Evolutionary conservation across 257 asterid genomes (phyloP).

Genomic region (Parsonsia alboflavescens): DNA sequence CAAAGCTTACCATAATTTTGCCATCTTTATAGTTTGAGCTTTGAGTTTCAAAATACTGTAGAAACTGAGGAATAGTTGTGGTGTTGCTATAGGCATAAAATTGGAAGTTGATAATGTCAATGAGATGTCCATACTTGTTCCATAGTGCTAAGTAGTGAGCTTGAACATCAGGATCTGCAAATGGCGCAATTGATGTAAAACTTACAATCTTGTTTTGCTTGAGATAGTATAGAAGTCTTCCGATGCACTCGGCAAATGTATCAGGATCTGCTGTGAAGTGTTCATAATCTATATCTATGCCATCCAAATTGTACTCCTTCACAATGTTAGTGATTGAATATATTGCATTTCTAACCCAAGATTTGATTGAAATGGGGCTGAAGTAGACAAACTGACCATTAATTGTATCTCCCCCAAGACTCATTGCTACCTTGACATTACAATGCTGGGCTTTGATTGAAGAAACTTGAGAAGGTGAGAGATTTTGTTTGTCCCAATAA

Average conservation of each 20-base stretch:
- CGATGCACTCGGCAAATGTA: constrained; percentile 71
- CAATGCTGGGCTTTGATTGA: constrained; percentile 47
- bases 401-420: constrained; percentile 60
- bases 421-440: constrained; percentile 62
- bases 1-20: constrained; percentile 50
- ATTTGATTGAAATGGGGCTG: constrained; percentile 36
- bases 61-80: constrained; percentile 51
- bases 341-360: constrained; percentile 70
- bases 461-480: constrained; percentile 47
- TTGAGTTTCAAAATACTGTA: constrained; percentile 49
- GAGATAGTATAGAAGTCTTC: constrained; percentile 43
- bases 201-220: constrained; percentile 46
- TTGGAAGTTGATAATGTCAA: constrained; percentile 71
- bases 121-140: constrained; percentile 49
- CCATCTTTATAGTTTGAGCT: constrained; percentile 50
- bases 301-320: constrained; percentile 49
- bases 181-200: constrained; percentile 66
- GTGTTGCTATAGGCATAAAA: constrained; percentile 53
- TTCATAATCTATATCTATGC: constrained; percentile 71
- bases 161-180: constrained; percentile 37
- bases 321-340: constrained; percentile 45
- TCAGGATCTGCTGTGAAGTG: constrained; percentile 56
- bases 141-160: constrained; percentile 58
- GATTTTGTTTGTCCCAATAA: constrained; percentile 56
- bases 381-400: constrained; percentile 28